Percentiles rank a stretch among this genome's conserved stretches.
Conservation (phyloP, 2,329 filamentous ascomycete genomes). For the Zelopaecilomyces penicillatus region DNA sequence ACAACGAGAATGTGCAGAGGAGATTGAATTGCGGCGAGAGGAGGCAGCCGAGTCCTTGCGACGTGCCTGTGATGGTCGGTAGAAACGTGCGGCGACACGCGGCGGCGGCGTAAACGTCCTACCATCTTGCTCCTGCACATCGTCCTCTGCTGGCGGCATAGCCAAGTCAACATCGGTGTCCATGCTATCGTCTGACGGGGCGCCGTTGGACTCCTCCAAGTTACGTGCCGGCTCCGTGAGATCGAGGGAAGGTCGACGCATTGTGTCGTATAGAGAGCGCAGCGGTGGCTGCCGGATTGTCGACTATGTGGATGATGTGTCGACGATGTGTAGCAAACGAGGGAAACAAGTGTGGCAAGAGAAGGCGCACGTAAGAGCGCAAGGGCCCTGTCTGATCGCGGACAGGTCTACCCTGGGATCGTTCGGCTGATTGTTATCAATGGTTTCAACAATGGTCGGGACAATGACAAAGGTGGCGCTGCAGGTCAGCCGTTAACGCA, state of each 20-base stretch:
- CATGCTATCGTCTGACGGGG: conserved; percentile 22
- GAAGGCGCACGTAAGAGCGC: too few relatives aligned
- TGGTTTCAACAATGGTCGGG: too few relatives aligned
- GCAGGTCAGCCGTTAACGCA: background rate
- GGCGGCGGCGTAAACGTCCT: conserved; percentile 56
- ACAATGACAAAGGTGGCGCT: background rate
- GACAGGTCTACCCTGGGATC: too few relatives aligned
- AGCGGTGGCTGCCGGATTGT: background rate
- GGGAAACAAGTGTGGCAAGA: too few relatives aligned
- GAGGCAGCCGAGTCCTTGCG: conserved; percentile 70
- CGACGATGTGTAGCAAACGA: too few relatives aligned
- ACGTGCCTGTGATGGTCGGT: conserved; percentile 55
- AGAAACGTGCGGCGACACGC: conserved; percentile 71
- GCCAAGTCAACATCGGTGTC: conserved; percentile 27
- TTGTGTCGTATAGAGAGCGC: conserved; percentile 16
- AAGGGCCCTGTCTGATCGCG: too few relatives aligned
- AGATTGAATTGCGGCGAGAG: conserved; percentile 71
- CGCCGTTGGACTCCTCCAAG: conserved; percentile 25
- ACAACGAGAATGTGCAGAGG: conserved; percentile 63
- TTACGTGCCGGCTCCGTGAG: conserved; percentile 34
- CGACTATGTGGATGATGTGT: too few relatives aligned
- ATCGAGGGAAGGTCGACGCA: conserved; percentile 35
- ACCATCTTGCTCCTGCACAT: conserved; percentile 25
- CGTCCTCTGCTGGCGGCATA: conserved; percentile 30
- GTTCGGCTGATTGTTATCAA: background rate